Percentiles rank a stretch among this genome's conserved stretches.
Evolutionary conservation across 1,284 basidiomycete species (phyloP).

Genomic region (Puccinia hordei): DNA sequence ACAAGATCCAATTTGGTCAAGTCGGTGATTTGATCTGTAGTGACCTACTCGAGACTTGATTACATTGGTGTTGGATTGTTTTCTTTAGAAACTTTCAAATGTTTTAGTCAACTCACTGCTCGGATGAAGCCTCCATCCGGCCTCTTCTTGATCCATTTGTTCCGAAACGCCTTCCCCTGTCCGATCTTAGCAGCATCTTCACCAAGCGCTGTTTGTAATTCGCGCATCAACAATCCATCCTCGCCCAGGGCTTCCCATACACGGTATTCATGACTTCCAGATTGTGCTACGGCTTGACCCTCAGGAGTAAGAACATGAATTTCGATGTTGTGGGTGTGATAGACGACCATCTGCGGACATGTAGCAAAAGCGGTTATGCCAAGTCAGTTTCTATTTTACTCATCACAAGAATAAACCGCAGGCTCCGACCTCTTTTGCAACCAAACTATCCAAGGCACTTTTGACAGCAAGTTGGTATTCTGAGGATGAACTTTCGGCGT

Average conservation of each 20-base stretch:
- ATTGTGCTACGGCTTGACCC: conserved; percentile 27
- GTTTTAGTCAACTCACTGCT: conserved; percentile 51
- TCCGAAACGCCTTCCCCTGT: conserved; percentile 94
- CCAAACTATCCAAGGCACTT: conserved; percentile 45
- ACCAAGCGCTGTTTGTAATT: conserved; percentile 53
- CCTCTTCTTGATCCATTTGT: conserved; percentile 92
- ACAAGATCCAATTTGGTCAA: conserved; percentile 73
- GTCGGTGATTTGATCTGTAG: conserved; percentile 70
- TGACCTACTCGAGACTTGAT: conserved; percentile 18
- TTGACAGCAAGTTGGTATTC: conserved; percentile 49
- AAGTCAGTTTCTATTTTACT: neutral
- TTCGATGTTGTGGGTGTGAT: conserved; percentile 48
- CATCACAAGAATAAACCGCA: neutral
- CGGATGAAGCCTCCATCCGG: conserved; percentile 81
- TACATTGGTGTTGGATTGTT: conserved; percentile 26
- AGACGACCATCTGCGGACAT: conserved; percentile 39
- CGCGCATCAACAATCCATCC: conserved; percentile 19
- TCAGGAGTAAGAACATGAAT: conserved; percentile 39
- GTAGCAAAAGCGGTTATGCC: neutral
- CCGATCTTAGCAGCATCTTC: conserved; percentile 64
- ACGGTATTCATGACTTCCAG: conserved; percentile 46
- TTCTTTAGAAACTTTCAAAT: neutral
- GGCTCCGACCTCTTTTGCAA: conserved; percentile 44
- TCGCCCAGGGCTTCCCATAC: conserved; percentile 46
- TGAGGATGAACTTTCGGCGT: conserved; percentile 17